Evolutionary conservation across 2,329 filamentous ascomycete genomes (phyloP), one percentile per base, ranked within the genome.

Genomic region (Fusarium sulawesiense): DNA sequence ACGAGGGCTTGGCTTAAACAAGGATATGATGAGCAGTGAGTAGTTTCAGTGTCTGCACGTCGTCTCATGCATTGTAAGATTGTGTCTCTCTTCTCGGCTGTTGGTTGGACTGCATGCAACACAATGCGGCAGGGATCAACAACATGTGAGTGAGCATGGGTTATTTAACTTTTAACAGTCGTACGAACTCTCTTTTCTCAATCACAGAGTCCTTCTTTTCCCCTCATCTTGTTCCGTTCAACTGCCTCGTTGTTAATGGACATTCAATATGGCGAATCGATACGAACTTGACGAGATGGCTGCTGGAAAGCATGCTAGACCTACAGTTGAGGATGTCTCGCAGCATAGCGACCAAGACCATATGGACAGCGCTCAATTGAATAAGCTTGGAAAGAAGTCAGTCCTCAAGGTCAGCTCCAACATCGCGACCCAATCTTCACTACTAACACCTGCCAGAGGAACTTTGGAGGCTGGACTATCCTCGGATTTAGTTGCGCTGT

Each of bases 401-500:
- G 61, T 64, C 0, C 53, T 64, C 27, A 64, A 59, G 60, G 61
- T 64, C 20, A n/a, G 7, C 18, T 0, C 9, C 29, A 14, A 13
- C 7, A 11, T 27, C 27, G 27, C 27, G 3, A 27, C 27, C 10
- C 27, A 27, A 27, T 27, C 27, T 27, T 27, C 27, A 27, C 27
- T 11, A 25, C 27, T 64, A 16, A 64, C 14, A 45, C 13, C 6
- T 3, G 10, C 2, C 9, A 75, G 72, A 56, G 74, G 30, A 76
- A 74, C 54, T 76, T 76, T 50, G 58, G 74, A 7, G 69, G 71
- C 20, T 60, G 70, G 61, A 75, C 74, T 3, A 76, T 75, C 27
- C 45, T 76, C 3, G 73, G 74, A 30, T 76, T 76, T 13, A 76
- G 73, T 44, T 75, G 73, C 14, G 70, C 74, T 8, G 68, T 76